Percentiles rank a stretch among this genome's conserved stretches.
phyloP scores from a whole-genome alignment of 2,329 filamentous ascomycete genomes.

The Xylariomycetidae sp. region DNA sequence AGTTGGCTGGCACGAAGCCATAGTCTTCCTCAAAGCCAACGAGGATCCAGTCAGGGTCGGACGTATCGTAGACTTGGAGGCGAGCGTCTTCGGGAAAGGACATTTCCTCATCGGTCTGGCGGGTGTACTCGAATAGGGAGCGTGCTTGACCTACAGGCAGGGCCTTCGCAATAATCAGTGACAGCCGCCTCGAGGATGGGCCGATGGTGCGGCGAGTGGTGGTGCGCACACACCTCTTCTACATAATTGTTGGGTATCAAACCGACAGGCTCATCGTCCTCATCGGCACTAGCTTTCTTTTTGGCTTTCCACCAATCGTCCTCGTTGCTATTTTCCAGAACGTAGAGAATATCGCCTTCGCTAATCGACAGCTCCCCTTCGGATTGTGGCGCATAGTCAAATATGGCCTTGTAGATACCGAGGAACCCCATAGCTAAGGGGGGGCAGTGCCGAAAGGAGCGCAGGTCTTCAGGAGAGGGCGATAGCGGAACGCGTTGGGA shows the following conservation, averaged over 20 bases:
- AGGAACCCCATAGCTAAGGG: constrained; percentile 98
- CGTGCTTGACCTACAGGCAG: constrained; percentile 66
- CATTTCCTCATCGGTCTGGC: constrained; percentile 95
- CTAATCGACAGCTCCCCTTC: constrained; percentile 79
- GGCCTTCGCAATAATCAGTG: constrained; percentile 44
- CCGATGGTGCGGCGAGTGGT: no score
- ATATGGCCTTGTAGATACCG: constrained; percentile 84
- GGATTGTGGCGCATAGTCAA: constrained; percentile 86
- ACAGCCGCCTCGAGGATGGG: no score
- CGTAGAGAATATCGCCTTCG: constrained; percentile 85
- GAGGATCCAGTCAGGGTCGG: constrained; percentile 94
- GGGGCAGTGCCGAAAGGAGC: no score
- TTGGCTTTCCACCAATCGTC: constrained; percentile 95
- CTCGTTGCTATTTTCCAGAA: constrained; percentile 74
- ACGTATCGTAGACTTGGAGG: constrained; percentile 80
- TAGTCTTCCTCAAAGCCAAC: constrained; percentile 81
- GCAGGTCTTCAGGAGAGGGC: no score
- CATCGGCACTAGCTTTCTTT: constrained; percentile 77
- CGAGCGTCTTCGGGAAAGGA: constrained; percentile 87
- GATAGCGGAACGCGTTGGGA: no score
- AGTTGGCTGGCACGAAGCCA: constrained; percentile 94
- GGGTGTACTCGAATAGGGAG: constrained; percentile 96
- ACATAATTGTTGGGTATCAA: constrained; percentile 94
- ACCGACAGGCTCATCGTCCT: constrained; percentile 87
- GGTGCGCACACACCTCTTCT: constrained; percentile 70